These are phyloP conservation scores for Detonula confervacea DNA, from an alignment of 352 stramenopile species.

Conservation along the genomic window DNA sequence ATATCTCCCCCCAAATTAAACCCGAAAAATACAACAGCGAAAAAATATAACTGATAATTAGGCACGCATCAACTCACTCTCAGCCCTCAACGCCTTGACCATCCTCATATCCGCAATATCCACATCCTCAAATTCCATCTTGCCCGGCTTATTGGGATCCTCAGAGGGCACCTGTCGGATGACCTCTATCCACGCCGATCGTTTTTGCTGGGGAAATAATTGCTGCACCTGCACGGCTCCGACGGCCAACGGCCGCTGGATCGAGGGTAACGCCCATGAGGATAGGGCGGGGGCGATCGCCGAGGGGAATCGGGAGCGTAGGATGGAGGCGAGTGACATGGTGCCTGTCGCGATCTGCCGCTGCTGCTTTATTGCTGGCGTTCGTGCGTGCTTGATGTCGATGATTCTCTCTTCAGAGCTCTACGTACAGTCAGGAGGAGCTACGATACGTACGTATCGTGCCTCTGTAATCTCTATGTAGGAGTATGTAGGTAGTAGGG, in stretches of 20 bases:
- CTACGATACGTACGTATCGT: too few species aligned
- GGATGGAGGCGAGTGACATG: slow-evolving; percentile 38
- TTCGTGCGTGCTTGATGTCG: too few species aligned
- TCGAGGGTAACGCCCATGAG: neutral
- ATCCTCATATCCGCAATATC: slow-evolving; percentile 46
- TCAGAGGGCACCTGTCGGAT: slow-evolving; percentile 39
- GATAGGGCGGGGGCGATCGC: neutral
- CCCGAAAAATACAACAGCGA: too few species aligned
- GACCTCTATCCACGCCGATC: slow-evolving; percentile 48
- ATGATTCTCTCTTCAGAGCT: too few species aligned
- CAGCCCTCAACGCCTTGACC: slow-evolving; percentile 22
- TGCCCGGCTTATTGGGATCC: slow-evolving; percentile 34
- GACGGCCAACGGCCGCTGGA: neutral
- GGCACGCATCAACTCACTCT: slow-evolving; percentile 26
- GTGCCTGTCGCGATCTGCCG: too few species aligned
- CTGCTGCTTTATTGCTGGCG: too few species aligned
- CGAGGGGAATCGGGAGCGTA: neutral
- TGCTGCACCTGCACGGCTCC: neutral
- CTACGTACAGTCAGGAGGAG: too few species aligned
- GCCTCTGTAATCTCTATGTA: too few species aligned
- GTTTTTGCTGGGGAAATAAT: slow-evolving; percentile 11
- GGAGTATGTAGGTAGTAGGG: too few species aligned
- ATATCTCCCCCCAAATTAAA: too few species aligned
- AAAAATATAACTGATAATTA: too few species aligned
- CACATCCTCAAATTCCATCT: slow-evolving; percentile 47